Evolutionary conservation across 352 stramenopile species (phyloP).

Genomic region (Phytophthora pisi): DNA sequence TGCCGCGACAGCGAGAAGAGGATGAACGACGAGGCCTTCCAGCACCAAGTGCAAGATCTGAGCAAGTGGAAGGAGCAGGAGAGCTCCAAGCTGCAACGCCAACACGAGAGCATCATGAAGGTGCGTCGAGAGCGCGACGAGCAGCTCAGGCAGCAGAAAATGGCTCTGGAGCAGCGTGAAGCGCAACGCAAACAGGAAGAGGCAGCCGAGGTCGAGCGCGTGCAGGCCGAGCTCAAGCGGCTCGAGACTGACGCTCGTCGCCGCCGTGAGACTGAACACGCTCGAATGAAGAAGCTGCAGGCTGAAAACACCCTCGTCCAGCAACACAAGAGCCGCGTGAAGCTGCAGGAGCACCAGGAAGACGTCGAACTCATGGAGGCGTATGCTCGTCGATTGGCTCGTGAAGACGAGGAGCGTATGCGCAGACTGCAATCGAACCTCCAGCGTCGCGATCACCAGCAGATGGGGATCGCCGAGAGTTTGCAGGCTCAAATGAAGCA

Average conservation of each 20-base stretch:
- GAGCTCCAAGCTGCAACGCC: constrained; percentile 51
- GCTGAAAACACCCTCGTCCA: constrained; percentile 56
- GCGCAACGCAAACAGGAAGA: constrained; percentile 47
- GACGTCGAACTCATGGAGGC: constrained; percentile 76
- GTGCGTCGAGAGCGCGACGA: constrained; percentile 66
- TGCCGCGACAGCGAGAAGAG: constrained; percentile 39
- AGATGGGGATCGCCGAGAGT: constrained; percentile 44
- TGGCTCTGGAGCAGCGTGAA: constrained; percentile 39
- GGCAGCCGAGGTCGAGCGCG: constrained; percentile 55
- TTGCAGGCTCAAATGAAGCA: constrained; percentile 58
- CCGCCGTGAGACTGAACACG: constrained; percentile 49
- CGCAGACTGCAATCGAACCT: constrained; percentile 48
- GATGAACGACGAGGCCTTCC: constrained; percentile 38
- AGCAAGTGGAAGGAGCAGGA: constrained; percentile 59
- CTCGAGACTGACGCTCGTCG: constrained; percentile 48
- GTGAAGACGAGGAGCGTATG: constrained; percentile 66
- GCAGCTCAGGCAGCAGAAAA: constrained; percentile 63
- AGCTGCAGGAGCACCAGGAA: constrained; percentile 53
- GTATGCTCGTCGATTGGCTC: constrained; percentile 60
- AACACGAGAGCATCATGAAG: constrained; percentile 54
- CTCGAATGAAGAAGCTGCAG: constrained; percentile 56
- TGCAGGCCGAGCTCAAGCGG: constrained; percentile 56
- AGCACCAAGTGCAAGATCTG: constrained; percentile 54
- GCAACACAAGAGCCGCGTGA: constrained; percentile 42
- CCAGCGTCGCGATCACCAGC: constrained; percentile 45